These are phyloP conservation scores for Clavispora asparagi DNA, from an alignment of 805 yeast species.

Conservation along the genomic window DNA sequence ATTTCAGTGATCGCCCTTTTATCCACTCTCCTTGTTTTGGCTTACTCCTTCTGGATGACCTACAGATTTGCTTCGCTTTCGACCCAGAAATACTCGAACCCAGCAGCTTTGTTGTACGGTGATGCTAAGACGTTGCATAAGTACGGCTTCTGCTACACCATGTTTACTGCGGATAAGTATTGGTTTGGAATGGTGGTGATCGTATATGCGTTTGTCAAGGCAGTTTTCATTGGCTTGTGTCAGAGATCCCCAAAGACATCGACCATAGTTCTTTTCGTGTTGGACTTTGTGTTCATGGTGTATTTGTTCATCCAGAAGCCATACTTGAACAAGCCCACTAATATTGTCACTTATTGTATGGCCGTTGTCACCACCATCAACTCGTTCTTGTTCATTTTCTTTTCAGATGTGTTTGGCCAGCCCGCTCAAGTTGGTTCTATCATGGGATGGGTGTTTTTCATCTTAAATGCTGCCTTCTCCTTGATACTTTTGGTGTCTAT, in stretches of 20 bases:
- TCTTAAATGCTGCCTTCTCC: conserved; percentile 85
- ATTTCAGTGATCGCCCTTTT: conserved; percentile 69
- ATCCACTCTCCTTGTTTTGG: conserved; percentile 54
- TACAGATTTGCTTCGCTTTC: conserved; percentile 59
- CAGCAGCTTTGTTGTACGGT: conserved; percentile 85
- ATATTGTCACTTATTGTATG: conserved; percentile 67
- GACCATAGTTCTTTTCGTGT: conserved; percentile 66
- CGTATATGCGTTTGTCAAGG: conserved; percentile 58
- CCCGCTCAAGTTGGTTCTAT: conserved; percentile 72
- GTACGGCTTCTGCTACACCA: conserved; percentile 85
- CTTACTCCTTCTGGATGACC: conserved; percentile 65
- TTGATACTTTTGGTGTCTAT: conserved; percentile 66
- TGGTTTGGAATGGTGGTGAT: conserved; percentile 76
- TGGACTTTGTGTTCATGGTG: conserved; percentile 67
- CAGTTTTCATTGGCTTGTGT: conserved; percentile 69
- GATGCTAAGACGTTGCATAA: conserved; percentile 65
- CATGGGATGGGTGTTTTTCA: conserved; percentile 89
- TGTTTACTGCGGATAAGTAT: conserved; percentile 75
- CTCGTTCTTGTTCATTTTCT: conserved; percentile 80
- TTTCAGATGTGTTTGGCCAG: conserved; percentile 79
- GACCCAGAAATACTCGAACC: conserved; percentile 57
- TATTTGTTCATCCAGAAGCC: conserved; percentile 64
- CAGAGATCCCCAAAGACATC: conserved; percentile 82
- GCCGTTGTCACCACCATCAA: conserved; percentile 69
- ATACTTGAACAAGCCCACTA: conserved; percentile 78